These are phyloP conservation scores for Colletotrichum nymphaeae DNA, from an alignment of 2,329 filamentous ascomycete genomes.

Conservation along the genomic window DNA sequence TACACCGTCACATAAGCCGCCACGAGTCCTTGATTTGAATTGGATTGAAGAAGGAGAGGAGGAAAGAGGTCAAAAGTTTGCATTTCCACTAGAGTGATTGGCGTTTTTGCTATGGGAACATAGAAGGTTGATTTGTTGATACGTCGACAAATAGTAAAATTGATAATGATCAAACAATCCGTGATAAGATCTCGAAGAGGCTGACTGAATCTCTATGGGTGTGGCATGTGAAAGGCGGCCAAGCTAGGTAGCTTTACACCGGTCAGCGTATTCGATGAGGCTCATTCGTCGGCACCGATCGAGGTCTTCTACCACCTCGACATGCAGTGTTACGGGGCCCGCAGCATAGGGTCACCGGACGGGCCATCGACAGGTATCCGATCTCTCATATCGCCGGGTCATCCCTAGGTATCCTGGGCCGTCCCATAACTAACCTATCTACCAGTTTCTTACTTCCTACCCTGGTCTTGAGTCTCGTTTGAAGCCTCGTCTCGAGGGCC, in stretches of 20 bases:
- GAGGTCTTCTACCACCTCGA: not conserved
- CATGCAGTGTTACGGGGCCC: not conserved
- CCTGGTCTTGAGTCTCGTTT: not conserved
- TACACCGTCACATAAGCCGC: slow-evolving; percentile 78
- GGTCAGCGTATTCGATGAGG: not conserved
- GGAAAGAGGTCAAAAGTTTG: not conserved
- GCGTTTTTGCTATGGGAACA: not conserved
- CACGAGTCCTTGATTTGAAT: not conserved
- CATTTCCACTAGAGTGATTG: not conserved
- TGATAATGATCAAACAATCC: not conserved
- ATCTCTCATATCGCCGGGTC: not conserved
- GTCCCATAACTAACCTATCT: too few species aligned
- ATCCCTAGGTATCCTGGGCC: not conserved
- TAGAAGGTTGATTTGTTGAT: not conserved
- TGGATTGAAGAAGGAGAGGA: not conserved
- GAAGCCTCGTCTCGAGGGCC: too few species aligned
- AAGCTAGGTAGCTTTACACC: not conserved
- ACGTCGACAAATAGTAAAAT: not conserved
- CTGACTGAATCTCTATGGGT: fast-evolving
- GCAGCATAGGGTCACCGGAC: not conserved
- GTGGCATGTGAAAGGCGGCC: not conserved
- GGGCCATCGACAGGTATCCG: too few species aligned
- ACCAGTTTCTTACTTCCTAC: not conserved
- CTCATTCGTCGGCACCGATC: not conserved
- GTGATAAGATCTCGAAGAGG: not conserved